These are phyloP conservation scores for Zygosaccharomyces bisporus DNA, from an alignment of 805 yeast genomes.

Conservation along the genomic window DNA sequence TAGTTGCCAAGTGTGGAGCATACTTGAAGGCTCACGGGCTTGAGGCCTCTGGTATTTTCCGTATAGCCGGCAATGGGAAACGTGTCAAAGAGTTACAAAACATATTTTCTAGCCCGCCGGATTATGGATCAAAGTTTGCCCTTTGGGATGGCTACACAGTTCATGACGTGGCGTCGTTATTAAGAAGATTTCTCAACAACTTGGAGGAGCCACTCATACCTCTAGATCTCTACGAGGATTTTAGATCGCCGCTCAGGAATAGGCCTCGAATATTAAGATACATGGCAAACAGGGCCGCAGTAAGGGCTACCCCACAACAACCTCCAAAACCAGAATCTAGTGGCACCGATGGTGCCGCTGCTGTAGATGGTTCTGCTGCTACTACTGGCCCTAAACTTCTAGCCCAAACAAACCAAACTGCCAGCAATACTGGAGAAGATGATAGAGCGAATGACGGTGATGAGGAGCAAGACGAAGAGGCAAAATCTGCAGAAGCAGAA, in stretches of 20 bases:
- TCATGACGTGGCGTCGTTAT: slow-evolving; percentile 91
- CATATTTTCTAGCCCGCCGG: slow-evolving; percentile 81
- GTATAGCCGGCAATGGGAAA: slow-evolving; percentile 88
- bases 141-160: slow-evolving; percentile 93
- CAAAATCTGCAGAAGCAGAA: slow-evolving; percentile 24
- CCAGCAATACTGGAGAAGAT: slow-evolving; percentile 6
- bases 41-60: slow-evolving; percentile 82
- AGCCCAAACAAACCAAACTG: neutral
- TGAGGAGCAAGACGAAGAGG: slow-evolving; percentile 19
- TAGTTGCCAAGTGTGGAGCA: slow-evolving; percentile 94
- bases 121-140: slow-evolving; percentile 73
- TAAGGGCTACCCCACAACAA: slow-evolving; percentile 38
- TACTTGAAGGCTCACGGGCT: slow-evolving; percentile 74
- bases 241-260: slow-evolving; percentile 70
- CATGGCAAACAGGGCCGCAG: slow-evolving; percentile 45
- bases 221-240: slow-evolving; percentile 64
- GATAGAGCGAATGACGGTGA: slow-evolving; percentile 21
- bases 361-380: neutral
- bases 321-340: slow-evolving; percentile 24
- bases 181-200: slow-evolving; percentile 80
- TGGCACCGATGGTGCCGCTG: slow-evolving; percentile 1
- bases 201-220: slow-evolving; percentile 93
- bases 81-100: slow-evolving; percentile 82
- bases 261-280: slow-evolving; percentile 64
- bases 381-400: slow-evolving; percentile 1